Evolutionary conservation across 768 basidiomycete species (phyloP).

Genomic region (Lactarius hengduanensis): DNA sequence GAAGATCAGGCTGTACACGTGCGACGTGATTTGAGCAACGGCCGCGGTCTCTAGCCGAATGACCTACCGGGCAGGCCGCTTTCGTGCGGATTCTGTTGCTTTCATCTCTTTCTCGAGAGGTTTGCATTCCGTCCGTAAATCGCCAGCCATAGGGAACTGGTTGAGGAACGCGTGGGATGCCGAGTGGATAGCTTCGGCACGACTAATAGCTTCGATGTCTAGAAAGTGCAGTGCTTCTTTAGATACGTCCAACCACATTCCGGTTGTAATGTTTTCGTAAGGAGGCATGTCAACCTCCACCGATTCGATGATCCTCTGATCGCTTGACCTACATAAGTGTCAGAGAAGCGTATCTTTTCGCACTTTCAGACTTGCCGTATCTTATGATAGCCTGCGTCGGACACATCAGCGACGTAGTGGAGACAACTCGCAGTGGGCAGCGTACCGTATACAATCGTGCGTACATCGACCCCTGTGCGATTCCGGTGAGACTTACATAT

Average conservation of each 20-base stretch:
- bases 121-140: slow-evolving; percentile 83
- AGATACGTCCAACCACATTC: slow-evolving; percentile 80
- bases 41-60: neutral
- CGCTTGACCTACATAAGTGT: slow-evolving; percentile 38
- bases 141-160: slow-evolving; percentile 63
- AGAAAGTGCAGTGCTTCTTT: slow-evolving; percentile 51
- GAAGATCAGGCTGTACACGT: slow-evolving; percentile 62
- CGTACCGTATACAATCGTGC: slow-evolving; percentile 73
- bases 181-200: slow-evolving; percentile 81
- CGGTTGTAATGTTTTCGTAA: slow-evolving; percentile 70
- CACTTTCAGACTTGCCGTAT: slow-evolving; percentile 46
- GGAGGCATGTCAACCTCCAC: slow-evolving; percentile 78
- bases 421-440: slow-evolving; percentile 15
- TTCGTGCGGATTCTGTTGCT: slow-evolving; percentile 49
- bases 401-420: slow-evolving; percentile 1
- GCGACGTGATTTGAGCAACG: neutral
- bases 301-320: slow-evolving; percentile 64
- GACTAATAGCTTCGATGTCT: slow-evolving; percentile 52
- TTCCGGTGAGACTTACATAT: slow-evolving; percentile 8
- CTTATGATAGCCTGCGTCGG: slow-evolving; percentile 71
- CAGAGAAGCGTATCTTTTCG: neutral
- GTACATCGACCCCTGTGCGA: slow-evolving; percentile 55
- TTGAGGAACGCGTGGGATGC: slow-evolving; percentile 84
- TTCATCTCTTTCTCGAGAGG: slow-evolving; percentile 72
- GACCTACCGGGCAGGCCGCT: slow-evolving; percentile 64